Evolutionary conservation across 768 basidiomycete species (phyloP), one percentile per base, ranked within the genome.

Genomic region (Polyporus arcularius): DNA sequence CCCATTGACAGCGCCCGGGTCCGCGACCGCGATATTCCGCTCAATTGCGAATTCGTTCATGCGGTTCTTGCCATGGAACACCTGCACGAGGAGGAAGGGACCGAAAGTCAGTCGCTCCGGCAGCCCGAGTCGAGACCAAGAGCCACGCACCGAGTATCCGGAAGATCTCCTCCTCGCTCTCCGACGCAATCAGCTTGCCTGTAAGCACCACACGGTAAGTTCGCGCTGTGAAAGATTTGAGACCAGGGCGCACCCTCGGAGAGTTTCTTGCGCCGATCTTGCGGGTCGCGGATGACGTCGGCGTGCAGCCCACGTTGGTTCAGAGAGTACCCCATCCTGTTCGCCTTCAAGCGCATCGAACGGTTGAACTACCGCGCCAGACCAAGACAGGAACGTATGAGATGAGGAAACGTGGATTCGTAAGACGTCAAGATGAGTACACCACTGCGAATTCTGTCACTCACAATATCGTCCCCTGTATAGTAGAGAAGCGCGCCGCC

Each of bases 401-500:
- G 50, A 8, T 28, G 50, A 4, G 21, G 21, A 26, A 26, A 26
- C 21, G 21, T 26, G 21, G 21, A 26, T 26, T 26, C 21, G 21
- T 26, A 26, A 26, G 2, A 26, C 21, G 21, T 26, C 21, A 26
- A 26, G 21, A 26, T 26, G 21, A 26, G 21, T 26, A 26, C 21
- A 26, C 21, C 21, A 26, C 21, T 26, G 21, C 21, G 21, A 26
- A 26, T 26, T 26, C 15, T 1, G 28, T 26, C 28, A 74, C 90
- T 66, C 65, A 94, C 94, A 55, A 96, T 92, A 68, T 96, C 92
- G 68, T 96, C 94, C 2, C 94, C 94, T 1, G 95, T 96, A 70
- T 94, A 97, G 72, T 97, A 97, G n/a, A 97, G 74, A 53, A 95
- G 73, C 0, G 94, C 94, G 1, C 90, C 94, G 0, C 95, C 96